Conservation (phyloP, 1,284 basidiomycete species). For the Trichosporon inkin region DNA sequence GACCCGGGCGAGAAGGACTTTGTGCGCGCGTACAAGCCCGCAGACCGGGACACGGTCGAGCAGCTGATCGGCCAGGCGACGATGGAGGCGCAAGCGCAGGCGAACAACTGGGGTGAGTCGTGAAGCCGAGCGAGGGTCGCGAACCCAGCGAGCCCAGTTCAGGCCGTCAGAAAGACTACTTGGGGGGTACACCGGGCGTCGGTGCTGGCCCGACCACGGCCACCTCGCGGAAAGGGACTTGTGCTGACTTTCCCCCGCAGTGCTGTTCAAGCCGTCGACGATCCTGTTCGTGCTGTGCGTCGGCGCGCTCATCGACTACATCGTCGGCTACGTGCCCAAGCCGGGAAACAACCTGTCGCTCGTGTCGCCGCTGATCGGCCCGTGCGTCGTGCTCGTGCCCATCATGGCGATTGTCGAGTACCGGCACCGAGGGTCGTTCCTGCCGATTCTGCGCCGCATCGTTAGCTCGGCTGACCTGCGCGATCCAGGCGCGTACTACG, state of each 20-base stretch:
- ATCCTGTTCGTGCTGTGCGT: conserved; percentile 61
- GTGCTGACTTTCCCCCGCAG: conserved; percentile 48
- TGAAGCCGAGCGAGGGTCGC: not conserved
- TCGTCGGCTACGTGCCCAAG: conserved; percentile 64
- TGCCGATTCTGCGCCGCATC: conserved; percentile 53
- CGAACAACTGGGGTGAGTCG: conserved; percentile 62
- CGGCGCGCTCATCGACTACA: conserved; percentile 59
- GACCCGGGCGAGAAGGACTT: conserved; percentile 22
- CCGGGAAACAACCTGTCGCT: conserved; percentile 52
- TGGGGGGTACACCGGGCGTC: not conserved
- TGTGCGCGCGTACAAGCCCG: conserved; percentile 57
- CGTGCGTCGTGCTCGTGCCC: conserved; percentile 62
- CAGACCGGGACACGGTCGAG: conserved; percentile 60
- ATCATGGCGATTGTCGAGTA: conserved; percentile 65
- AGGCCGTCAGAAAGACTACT: not conserved
- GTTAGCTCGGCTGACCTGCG: conserved; percentile 61
- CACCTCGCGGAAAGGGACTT: not conserved
- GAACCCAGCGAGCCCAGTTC: not conserved
- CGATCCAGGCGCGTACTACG: conserved; percentile 59
- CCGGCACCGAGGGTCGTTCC: conserved; percentile 29
- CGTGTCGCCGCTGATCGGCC: conserved; percentile 61
- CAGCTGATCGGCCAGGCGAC: conserved; percentile 65
- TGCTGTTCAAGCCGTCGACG: conserved; percentile 59
- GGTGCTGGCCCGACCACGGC: not conserved
- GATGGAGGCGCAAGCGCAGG: conserved; percentile 66